Evolutionary conservation across 805 yeast genomes (phyloP), one percentile per base, ranked within the genome.

Genomic region (Saccharomycopsis synnaedendra): DNA sequence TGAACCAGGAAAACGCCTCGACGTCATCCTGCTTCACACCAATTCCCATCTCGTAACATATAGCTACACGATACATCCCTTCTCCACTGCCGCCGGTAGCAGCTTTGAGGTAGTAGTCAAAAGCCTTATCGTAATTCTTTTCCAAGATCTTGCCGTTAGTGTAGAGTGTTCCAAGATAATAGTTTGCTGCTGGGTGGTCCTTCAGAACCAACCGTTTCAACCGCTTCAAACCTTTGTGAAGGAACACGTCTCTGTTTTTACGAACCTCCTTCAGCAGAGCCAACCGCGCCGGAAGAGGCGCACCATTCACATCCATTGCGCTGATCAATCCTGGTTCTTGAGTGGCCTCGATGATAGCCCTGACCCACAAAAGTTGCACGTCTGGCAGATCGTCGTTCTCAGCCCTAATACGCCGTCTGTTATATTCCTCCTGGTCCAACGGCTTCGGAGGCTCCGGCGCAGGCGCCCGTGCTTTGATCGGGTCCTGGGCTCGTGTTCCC

Each of bases 11-110:
- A 30, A 78, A 62, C 6, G 87, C 79, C 49, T 69, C 67, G n/a
- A 52, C 55, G 11, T 65, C 62, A 55, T 74, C 74, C 39, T 66
- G 58, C 47, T 64, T 56, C 30, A 73, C 65, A 1, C 83, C 82
- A 50, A 75, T 70, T 11, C 85, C 82, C 59, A 81, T 67, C 59
- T 85, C 93, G 56, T 72, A 71, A 57, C 86, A 77, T 33, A 82
- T 82, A 0, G 83, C 93, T 1, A 79, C 72, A 43, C 90, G 65
- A 63, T 80, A 84, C 49, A 80, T 71, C 6, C 85, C 82, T 46
- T 74, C 74, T 0, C 78, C 69, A 56, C 80, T 80, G 27, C 74
- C 71, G 39, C 69, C 69, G 42, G 66, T 65, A 4, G 86, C 82
- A 0, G 87, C 82, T 50, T 72, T 75, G 32, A 63, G 55, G 60